phyloP scores from a whole-genome alignment of 2,329 filamentous ascomycete genomes.

The Nigrospora sphaerica region DNA sequence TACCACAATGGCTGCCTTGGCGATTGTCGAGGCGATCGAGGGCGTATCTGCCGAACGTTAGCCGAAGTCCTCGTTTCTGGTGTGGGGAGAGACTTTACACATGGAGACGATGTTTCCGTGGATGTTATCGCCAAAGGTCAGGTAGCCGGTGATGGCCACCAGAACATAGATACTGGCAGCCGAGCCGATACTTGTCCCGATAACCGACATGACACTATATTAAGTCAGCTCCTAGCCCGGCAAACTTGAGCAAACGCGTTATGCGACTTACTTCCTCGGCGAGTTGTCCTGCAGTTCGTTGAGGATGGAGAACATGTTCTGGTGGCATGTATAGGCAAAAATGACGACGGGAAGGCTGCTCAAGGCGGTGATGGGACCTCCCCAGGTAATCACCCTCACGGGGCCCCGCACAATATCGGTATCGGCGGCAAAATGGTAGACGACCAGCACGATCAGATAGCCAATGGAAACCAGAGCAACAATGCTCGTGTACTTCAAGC shows the following conservation, averaged over 20 bases:
- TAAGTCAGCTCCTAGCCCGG: constrained; percentile 6
- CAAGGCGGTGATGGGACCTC: constrained; percentile 68
- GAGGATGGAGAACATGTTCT: constrained; percentile 99
- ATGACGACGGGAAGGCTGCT: constrained; percentile 91
- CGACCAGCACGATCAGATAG: constrained; percentile 86
- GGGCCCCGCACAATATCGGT: constrained; percentile 65
- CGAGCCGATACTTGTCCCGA: constrained; percentile 77
- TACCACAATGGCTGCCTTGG: constrained; percentile 89
- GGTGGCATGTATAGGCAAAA: constrained; percentile 99
- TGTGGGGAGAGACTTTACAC: constrained; percentile 49
- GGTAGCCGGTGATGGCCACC: constrained; percentile 89
- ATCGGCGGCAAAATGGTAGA: constrained; percentile 86
- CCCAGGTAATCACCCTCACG: constrained; percentile 72
- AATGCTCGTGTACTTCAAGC: constrained; percentile 93
- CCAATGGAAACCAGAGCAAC: constrained; percentile 88
- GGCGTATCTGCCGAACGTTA: constrained; percentile 46
- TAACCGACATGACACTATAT: constrained; percentile 67
- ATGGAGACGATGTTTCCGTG: constrained; percentile 90
- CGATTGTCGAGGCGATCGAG: constrained; percentile 80
- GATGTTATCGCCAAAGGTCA: constrained; percentile 88
- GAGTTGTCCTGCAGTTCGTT: constrained; percentile 90
- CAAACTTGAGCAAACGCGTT: not conserved
- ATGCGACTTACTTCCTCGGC: constrained; percentile 38
- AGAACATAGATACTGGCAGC: constrained; percentile 84
- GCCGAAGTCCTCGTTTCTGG: constrained; percentile 7